Conservation (phyloP, 495 filamentous ascomycete species). For the Amorphotheca resinae region DNA sequence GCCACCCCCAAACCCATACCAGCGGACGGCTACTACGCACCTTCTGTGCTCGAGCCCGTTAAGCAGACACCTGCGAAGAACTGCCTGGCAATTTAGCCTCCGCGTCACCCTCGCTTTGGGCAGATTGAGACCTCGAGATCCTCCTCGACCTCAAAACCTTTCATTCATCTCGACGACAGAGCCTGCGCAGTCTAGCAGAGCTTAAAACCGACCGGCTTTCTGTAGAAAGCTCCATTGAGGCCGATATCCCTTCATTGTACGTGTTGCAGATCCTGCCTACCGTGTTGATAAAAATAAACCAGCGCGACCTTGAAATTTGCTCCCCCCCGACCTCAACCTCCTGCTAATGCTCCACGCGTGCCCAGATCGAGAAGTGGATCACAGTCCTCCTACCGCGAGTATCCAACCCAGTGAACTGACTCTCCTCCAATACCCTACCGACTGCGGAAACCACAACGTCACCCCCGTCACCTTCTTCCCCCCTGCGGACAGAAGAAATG, state of each 20-base stretch:
- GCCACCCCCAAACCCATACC: neutral
- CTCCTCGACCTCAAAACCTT: slow-evolving; percentile 1
- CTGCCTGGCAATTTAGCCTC: slow-evolving; percentile 3
- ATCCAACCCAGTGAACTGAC: slow-evolving; percentile 5
- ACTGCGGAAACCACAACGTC: slow-evolving; percentile 18
- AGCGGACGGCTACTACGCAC: slow-evolving; percentile 1
- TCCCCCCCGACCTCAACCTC: slow-evolving; percentile 5
- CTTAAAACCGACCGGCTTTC: slow-evolving; percentile 11
- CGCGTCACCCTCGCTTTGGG: slow-evolving; percentile 1
- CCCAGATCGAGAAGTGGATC: slow-evolving; percentile 19
- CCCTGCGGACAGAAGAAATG: slow-evolving; percentile 46
- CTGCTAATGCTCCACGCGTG: slow-evolving; percentile 12
- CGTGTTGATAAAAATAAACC: neutral
- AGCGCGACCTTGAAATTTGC: slow-evolving; percentile 6
- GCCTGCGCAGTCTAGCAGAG: slow-evolving; percentile 3
- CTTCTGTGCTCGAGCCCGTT: neutral
- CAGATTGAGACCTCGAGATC: slow-evolving; percentile 1
- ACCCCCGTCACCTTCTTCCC: slow-evolving; percentile 15
- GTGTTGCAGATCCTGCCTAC: slow-evolving; percentile 3
- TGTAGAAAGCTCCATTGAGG: slow-evolving; percentile 21
- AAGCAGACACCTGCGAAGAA: neutral
- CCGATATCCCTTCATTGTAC: slow-evolving; percentile 23
- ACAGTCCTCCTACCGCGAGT: slow-evolving; percentile 20
- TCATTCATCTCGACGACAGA: slow-evolving; percentile 4
- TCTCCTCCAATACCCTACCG: neutral